These are phyloP conservation scores for Termitomyces sp. DNA, from an alignment of 1,284 basidiomycete genomes.

Conservation along the genomic window DNA sequence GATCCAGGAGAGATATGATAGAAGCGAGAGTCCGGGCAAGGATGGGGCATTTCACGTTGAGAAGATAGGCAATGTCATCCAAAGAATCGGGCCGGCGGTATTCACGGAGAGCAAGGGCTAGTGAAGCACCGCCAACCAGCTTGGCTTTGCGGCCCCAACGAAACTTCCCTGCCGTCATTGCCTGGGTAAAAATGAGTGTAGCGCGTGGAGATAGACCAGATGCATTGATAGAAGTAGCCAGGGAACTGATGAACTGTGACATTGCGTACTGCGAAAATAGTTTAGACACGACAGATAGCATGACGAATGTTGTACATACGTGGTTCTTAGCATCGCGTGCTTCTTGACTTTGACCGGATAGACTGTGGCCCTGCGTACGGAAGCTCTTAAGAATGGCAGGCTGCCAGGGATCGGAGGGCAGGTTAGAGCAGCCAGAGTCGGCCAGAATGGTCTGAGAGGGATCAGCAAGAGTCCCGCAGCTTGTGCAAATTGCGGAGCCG, in stretches of 20 bases:
- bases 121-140: conserved; percentile 57
- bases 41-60: conserved; percentile 46
- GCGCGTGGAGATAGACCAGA: conserved; percentile 57
- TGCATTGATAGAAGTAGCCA: conserved; percentile 50
- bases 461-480: conserved; percentile 62
- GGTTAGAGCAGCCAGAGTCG: conserved; percentile 29
- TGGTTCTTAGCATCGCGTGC: conserved; percentile 53
- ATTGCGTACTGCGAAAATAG: conserved; percentile 47
- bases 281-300: conserved; percentile 14
- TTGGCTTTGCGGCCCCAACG: conserved; percentile 69
- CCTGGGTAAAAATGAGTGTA: conserved; percentile 58
- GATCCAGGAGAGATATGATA: conserved; percentile 42
- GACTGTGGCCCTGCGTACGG: conserved; percentile 32
- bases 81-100: conserved; percentile 59
- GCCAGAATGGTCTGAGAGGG: conserved; percentile 54
- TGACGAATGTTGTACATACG: conserved; percentile 31
- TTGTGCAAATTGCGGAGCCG: conserved; percentile 56
- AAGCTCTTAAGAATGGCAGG: conserved; percentile 41
- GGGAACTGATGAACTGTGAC: conserved; percentile 51
- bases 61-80: conserved; percentile 59
- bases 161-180: conserved; percentile 49
- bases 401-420: conserved; percentile 22
- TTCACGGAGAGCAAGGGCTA: conserved; percentile 66
- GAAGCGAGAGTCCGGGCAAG: conserved; percentile 53
- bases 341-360: conserved; percentile 59